Evolutionary conservation across 495 filamentous ascomycete genomes (phyloP), one percentile per base, ranked within the genome.

Genomic region (Penicillium lividum): DNA sequence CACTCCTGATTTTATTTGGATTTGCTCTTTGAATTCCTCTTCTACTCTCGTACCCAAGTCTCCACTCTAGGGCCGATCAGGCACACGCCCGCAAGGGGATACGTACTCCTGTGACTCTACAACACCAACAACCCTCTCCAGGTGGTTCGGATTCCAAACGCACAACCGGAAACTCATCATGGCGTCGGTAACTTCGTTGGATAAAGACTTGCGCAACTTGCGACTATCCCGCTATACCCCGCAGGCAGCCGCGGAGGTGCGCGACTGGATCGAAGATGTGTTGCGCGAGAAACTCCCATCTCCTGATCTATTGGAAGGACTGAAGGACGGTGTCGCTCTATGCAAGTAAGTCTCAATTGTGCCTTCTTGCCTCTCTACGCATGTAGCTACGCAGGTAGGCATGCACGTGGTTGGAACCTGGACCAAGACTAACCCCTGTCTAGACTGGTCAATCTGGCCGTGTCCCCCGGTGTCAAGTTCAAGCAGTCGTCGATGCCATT

Each of bases 141-240:
- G 18, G 3, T 11, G 22, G 11, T 31, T 30, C 28, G 51, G 25
- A 40, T 42, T 29, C 25, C 16, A 28, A 30, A 36, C 5, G 15
- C 25, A 16, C n/a, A 8, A 30, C 2, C n/a, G 6, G 15, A 57
- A 13, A 51, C 30, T 57, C 45, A 71, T 28, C 27, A 98, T 98
- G 94, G 93, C 95, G 60, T 97, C 95, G 38, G 95, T 98, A 8
- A 82, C 91, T 46, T 96, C 92, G 56, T 77, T 99, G 34, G 95
- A 99, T 69, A 92, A 92, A 72, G 95, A 99, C 80, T 81, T 99
- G 85, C 89, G 89, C 78, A 93, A 87, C 70, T 70, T 97, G 78
- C 93, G 95, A 72, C 76, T 97, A 67, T 89, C 90, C 40, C 92
- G 93, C 76, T 98, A 97, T 79, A 98, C 94, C 25, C 90, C 93